These are phyloP conservation scores for Wickerhamiella occidentalis DNA, from an alignment of 805 yeast genomes.

Conservation along the genomic window DNA sequence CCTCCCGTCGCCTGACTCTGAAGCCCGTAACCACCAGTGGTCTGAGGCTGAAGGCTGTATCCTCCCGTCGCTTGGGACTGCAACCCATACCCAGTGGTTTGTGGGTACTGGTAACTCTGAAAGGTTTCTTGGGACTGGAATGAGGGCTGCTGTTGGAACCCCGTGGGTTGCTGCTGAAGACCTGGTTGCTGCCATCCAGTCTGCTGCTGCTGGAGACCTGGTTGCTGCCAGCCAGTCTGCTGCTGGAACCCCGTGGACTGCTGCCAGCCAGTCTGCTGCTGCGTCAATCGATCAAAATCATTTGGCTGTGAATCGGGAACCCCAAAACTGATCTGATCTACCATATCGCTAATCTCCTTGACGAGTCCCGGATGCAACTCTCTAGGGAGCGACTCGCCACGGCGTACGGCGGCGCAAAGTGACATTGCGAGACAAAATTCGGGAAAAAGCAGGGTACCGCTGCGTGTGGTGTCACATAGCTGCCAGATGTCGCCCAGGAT, in stretches of 20 bases:
- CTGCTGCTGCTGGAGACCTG: constrained; percentile 10
- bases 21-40: constrained; percentile 21
- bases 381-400: constrained; percentile 67
- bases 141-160: no score
- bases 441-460: constrained; percentile 80
- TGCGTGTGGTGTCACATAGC: constrained; percentile 73
- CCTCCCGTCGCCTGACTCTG: constrained; percentile 30
- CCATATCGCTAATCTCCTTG: constrained; percentile 79
- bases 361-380: constrained; percentile 57
- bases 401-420: constrained; percentile 62
- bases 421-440: constrained; percentile 90
- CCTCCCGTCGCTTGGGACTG: constrained; percentile 22
- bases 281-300: constrained; percentile 23
- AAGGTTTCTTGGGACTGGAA: no score
- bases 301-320: constrained; percentile 42
- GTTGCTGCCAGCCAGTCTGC: constrained; percentile 2
- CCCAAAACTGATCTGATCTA: constrained; percentile 73
- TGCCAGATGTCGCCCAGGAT: constrained; percentile 83
- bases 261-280: constrained; percentile 6
- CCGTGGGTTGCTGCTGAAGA: constrained; percentile 9
- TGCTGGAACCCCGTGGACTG: constrained; percentile 8
- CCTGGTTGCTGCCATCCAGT: constrained; percentile 5
- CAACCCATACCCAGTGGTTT: constrained; percentile 6
- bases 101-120: constrained; percentile 10
- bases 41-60: constrained; percentile 19